A percentile compares a stretch with the other conserved stretches of the same genome.
Conservation (phyloP, 2,329 filamentous ascomycete species). For the Fusarium coicis region DNA sequence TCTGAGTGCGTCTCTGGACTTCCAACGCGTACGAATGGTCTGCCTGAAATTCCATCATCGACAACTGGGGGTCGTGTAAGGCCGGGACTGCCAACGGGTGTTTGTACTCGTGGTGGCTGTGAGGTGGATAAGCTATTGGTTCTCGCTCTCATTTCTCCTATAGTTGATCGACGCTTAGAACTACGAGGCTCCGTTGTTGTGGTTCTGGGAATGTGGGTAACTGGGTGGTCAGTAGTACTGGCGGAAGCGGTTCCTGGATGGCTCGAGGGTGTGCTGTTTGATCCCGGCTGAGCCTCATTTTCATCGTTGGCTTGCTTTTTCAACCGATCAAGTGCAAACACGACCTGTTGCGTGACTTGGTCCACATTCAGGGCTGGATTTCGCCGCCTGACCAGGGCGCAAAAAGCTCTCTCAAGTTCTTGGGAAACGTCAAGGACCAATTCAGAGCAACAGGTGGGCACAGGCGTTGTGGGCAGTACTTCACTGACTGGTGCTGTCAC, state of each 20-base stretch:
- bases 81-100: constrained; percentile 37
- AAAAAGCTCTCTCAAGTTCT: constrained; percentile 62
- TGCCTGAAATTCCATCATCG: constrained; percentile 65
- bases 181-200: constrained; percentile 27
- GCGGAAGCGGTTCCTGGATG: constrained; percentile 34
- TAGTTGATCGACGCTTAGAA: constrained; percentile 27
- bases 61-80: constrained; percentile 38
- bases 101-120: constrained; percentile 36
- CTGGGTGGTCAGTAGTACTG: constrained; percentile 24
- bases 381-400: constrained; percentile 57
- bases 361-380: constrained; percentile 56
- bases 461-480: constrained; percentile 44
- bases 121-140: constrained; percentile 33
- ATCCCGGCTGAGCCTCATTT: constrained; percentile 26
- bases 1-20: constrained; percentile 46
- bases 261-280: constrained; percentile 20
- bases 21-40: constrained; percentile 62
- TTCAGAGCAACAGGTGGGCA: constrained; percentile 60
- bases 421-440: constrained; percentile 59
- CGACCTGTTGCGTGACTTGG: constrained; percentile 58
- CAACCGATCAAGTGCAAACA: constrained; percentile 47
- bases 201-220: constrained; percentile 38
- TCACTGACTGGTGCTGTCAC: constrained; percentile 44
- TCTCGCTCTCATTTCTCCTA: constrained; percentile 23
- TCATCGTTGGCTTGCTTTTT: constrained; percentile 29